Evolutionary conservation across 306 rosid species (phyloP), one percentile per base, ranked within the genome.

Genomic region (Betula pendula): DNA sequence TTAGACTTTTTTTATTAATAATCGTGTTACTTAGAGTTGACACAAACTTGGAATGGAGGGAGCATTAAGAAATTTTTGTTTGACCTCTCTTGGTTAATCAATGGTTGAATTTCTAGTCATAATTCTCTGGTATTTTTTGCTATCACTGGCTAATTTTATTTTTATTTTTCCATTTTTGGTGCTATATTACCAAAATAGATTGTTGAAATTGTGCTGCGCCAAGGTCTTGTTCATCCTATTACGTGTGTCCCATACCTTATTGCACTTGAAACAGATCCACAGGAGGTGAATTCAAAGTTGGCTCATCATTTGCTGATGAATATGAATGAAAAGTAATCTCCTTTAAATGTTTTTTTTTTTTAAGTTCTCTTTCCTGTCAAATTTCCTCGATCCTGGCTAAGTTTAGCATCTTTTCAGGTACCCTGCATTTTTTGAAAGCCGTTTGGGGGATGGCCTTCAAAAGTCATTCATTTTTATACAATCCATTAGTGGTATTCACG

Each of bases 171-270:
- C 15, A 53, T 71, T 29, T 49, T 25, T 19, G 31, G 11, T 65
- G 73, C 14, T 51, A 24, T 58, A 44, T 52, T 31, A 42, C 35
- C 49, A 66, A 52, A 66, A 70, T 53, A 95, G 99, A 95, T 95
- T 77, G 97, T 95, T 45, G 99, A 95, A 86, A 81, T 95, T 82
- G 97, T 89, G 78, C 84, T 95, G 83, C 97, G 99, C 81, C 99
- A 95, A 85, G 99, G 99, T 80, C 97, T 95, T 79, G 99, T 91
- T 82, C 98, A 92, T 86, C 99, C 98, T n/a, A 95, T 95, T 83
- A 92, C 98, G 47, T 90, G 99, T 80, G 99, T 95, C 84, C 99
- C 99, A 40, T 86, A 82, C 83, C 97, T 95, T 70, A 91, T 95
- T 76, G 99, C 99, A n/a, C 93, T 95, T 25, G 99, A 95, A 88